Base-by-base conservation (phyloP, 495 filamentous ascomycete species). In the Neurospora terricola region DNA sequence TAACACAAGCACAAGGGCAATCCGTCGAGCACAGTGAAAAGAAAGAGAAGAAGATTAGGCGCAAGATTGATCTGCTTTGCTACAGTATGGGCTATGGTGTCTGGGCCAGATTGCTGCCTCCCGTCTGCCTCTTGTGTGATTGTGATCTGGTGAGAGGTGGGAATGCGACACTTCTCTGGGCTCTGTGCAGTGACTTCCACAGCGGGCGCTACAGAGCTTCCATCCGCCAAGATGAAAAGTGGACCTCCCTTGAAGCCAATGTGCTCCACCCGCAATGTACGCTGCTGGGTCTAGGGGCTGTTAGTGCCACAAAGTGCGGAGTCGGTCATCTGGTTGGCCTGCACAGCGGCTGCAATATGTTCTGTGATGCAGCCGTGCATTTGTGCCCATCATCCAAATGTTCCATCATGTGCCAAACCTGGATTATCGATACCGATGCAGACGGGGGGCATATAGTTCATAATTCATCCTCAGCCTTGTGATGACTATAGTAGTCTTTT, bases 121-220 rank as follows among this genome's bases (percentile, higher is more conserved):
- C 54, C 14, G 11, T 30, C 54, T 62, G 23, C 54, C 54, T 62
- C 54, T 62, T 62, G 21, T 62, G 14, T 66, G 14, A 66, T 34
- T 34, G 48, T 30, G 18, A 34, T 70, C n/a, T 23, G 45, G 69
- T 72, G 75, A 76, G 77, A n/a, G 73, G 73, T 77, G 77, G 75
- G 77, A 75, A 77, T 77, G 75, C 73, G 75, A 76, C 73, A 62
- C 43, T 37, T 14, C 62, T 74, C 70, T 30, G 30, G 23, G 70
- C 59, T 75, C 76, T 40, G 4, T 40, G 11, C 38, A 54, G 45
- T 3, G 45, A 54, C 69, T 59, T 77, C 27, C 14, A 18, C 70
- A 39, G 38, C 21, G 40, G 42, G 37, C 12, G 37, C 66, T 36
- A 66, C 18, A 43, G 39, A 70, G 73, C 75, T 75, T 73, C 73